Conservation (phyloP, 202 grass and related monocot species). For the Hordeum pubiflorum region DNA sequence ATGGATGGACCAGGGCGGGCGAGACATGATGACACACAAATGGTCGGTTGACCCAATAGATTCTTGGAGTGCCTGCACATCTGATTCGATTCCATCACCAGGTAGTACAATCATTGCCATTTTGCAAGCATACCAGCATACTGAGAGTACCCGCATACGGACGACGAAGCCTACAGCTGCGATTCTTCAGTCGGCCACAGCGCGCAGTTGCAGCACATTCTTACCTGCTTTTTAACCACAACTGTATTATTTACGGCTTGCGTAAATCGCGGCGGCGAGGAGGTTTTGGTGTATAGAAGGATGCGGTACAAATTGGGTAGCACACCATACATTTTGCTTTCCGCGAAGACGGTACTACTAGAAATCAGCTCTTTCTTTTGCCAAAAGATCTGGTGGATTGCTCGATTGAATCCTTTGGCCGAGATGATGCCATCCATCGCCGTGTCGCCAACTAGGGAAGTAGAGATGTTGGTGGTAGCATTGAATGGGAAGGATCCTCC, state of each 20-base stretch:
- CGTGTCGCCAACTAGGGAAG: not conserved
- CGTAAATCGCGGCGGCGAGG: no score
- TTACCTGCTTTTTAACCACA: not conserved
- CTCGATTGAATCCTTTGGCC: not conserved
- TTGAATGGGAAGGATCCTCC: conserved; percentile 2
- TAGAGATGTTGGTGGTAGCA: not conserved
- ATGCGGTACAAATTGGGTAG: not conserved
- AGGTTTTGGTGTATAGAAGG: conserved; percentile 49
- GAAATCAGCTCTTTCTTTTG: not conserved
- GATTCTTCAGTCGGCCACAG: no score
- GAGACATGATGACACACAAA: conserved; percentile 14
- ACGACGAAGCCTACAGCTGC: not conserved
- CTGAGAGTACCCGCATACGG: not conserved
- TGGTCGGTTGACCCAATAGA: conserved; percentile 27
- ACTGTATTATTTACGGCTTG: no score
- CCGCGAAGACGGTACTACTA: not conserved
- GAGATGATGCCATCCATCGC: not conserved
- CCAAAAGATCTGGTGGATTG: not conserved
- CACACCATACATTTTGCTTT: not conserved
- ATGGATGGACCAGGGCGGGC: not conserved
- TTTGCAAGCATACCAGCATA: not conserved
- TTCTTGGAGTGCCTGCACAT: conserved; percentile 19
- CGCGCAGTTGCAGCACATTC: not conserved
- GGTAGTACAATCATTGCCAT: conserved; percentile 24
- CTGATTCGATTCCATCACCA: not conserved